Evolutionary conservation across 2,329 filamentous ascomycete genomes (phyloP).

Genomic region (Alternaria longipes): DNA sequence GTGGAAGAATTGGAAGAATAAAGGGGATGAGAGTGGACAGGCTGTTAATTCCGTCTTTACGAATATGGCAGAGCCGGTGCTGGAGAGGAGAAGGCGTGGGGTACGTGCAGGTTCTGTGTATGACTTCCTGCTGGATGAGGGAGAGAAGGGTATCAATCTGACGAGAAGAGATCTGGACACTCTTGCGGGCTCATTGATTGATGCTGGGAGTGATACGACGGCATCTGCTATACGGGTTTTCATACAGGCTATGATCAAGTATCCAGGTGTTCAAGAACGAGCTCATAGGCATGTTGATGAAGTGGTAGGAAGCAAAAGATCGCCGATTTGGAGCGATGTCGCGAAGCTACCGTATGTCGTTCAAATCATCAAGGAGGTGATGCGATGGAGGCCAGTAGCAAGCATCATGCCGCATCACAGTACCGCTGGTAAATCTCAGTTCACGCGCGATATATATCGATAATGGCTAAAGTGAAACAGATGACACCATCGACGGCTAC

Average conservation of each 20-base stretch:
- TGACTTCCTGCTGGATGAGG: slow-evolving; percentile 20
- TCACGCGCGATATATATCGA: neutral
- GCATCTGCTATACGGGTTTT: slow-evolving; percentile 28
- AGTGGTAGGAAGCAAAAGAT: slow-evolving; percentile 26
- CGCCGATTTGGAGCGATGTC: slow-evolving; percentile 21
- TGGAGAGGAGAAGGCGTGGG: slow-evolving; percentile 10
- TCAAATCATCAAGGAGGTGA: slow-evolving; percentile 40
- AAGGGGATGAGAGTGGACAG: slow-evolving; percentile 2
- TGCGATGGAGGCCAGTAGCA: slow-evolving; percentile 46
- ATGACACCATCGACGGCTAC: slow-evolving; percentile 54
- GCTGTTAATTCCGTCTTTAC: slow-evolving; percentile 16
- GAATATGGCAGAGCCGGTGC: slow-evolving; percentile 3
- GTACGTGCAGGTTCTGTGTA: slow-evolving; percentile 32
- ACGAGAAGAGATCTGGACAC: slow-evolving; percentile 45
- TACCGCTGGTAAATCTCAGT: neutral
- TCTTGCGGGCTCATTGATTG: slow-evolving; percentile 42
- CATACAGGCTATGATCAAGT: slow-evolving; percentile 12
- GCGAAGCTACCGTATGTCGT: slow-evolving; percentile 36
- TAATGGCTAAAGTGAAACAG: slow-evolving; percentile 42
- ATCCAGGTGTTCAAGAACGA: slow-evolving; percentile 31
- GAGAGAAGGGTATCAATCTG: slow-evolving; percentile 9
- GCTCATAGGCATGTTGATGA: slow-evolving; percentile 46
- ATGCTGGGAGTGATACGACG: slow-evolving; percentile 37
- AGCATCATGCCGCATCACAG: neutral
- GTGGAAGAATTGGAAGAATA: slow-evolving; percentile 20